phyloP scores from a whole-genome alignment of 352 stramenopile species.

The Pythium apleroticum region DNA sequence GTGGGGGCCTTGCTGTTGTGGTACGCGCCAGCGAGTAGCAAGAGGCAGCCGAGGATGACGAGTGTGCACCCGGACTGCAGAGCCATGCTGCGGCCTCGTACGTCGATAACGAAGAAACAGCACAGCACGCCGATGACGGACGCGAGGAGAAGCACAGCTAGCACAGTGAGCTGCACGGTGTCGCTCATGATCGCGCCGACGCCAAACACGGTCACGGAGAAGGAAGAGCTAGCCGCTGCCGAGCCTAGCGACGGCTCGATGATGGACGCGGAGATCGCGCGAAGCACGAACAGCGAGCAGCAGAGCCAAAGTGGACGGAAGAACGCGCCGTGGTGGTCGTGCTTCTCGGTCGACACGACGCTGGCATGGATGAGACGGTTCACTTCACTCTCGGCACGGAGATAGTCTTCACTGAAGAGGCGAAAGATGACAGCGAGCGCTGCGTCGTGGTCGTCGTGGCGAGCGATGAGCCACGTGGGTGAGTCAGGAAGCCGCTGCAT shows the following conservation, averaged over 20 bases:
- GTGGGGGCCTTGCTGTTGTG: conserved; percentile 21
- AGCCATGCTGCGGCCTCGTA: conserved; percentile 45
- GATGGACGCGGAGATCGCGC: conserved; percentile 45
- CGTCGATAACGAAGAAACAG: conserved; percentile 72
- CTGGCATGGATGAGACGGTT: conserved; percentile 78
- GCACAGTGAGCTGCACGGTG: conserved; percentile 45
- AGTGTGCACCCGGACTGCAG: conserved; percentile 63
- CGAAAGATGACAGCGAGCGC: conserved; percentile 59
- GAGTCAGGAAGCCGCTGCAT: conserved; percentile 74
- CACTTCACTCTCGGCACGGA: conserved; percentile 59
- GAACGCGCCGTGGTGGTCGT: conserved; percentile 61
- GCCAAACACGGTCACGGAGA: conserved; percentile 63
- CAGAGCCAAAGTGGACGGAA: conserved; percentile 68
- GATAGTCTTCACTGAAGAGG: conserved; percentile 52
- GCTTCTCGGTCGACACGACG: conserved; percentile 51
- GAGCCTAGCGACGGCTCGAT: conserved; percentile 56
- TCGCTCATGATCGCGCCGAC: conserved; percentile 56
- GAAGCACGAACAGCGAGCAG: conserved; percentile 46
- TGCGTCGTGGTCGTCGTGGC: conserved; percentile 68
- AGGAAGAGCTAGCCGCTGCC: conserved; percentile 30
- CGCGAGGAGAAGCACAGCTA: conserved; percentile 42
- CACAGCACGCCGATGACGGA: conserved; percentile 43
- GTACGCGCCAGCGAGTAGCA: conserved; percentile 53
- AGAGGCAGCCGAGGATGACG: conserved; percentile 42
- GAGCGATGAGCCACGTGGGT: conserved; percentile 75